Evolutionary conservation across 495 filamentous ascomycete species (phyloP).

Genomic region (Aspergillus avenaceus): DNA sequence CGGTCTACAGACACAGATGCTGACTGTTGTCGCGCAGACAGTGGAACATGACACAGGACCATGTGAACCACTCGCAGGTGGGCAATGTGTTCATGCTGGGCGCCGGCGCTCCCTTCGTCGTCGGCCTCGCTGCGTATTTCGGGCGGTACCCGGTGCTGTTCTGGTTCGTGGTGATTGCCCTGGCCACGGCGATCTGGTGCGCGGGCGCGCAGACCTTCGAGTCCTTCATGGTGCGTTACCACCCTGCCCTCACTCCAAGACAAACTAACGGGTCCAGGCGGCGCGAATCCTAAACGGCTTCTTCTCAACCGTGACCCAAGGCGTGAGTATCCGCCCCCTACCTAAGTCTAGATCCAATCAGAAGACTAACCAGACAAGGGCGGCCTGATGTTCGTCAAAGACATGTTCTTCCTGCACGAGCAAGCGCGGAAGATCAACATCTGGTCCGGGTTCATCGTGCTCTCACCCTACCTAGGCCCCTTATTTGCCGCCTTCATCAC

Average conservation of each 20-base stretch:
- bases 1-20: neutral
- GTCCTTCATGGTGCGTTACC: constrained; percentile 40
- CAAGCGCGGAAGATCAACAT: constrained; percentile 61
- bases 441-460: constrained; percentile 48
- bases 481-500: constrained; percentile 58
- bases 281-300: constrained; percentile 61
- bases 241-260: neutral
- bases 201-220: constrained; percentile 48
- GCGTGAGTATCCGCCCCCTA: constrained; percentile 17
- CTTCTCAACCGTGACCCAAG: constrained; percentile 54
- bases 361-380: constrained; percentile 28
- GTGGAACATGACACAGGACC: constrained; percentile 43
- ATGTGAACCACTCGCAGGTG: constrained; percentile 52
- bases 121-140: constrained; percentile 53
- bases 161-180: constrained; percentile 47
- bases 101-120: constrained; percentile 51
- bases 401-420: constrained; percentile 65
- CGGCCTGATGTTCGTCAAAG: constrained; percentile 61
- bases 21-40: constrained; percentile 17
- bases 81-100: constrained; percentile 59
- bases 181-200: constrained; percentile 51
- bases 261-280: constrained; percentile 22
- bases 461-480: constrained; percentile 59
- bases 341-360: neutral
- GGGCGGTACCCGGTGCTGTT: constrained; percentile 57